Percentiles rank a stretch among this genome's conserved stretches.
Conservation (phyloP, 306 rosid genomes). For the Luffa acutangula region DNA sequence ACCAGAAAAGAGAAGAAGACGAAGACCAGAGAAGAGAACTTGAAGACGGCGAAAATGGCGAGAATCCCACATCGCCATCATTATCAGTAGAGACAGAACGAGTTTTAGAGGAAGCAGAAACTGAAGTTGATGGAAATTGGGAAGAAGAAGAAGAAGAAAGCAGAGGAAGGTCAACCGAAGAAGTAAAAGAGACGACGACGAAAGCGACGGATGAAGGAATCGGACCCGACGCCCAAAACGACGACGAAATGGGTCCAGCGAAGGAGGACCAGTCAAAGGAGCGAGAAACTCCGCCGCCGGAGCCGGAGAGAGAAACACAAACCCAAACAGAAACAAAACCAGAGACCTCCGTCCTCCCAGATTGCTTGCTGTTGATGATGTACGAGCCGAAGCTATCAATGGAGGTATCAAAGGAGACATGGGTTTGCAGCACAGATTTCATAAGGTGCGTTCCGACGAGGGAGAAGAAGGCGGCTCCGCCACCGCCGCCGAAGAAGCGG, state of each 20-base stretch:
- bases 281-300: slow-evolving; percentile 16
- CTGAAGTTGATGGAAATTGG: neutral
- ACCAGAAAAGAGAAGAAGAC: neutral
- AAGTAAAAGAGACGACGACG: slow-evolving; percentile 10
- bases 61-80: neutral
- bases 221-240: slow-evolving; percentile 14
- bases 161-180: slow-evolving; percentile 2
- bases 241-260: neutral
- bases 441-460: slow-evolving; percentile 64
- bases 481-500: slow-evolving; percentile 28
- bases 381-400: slow-evolving; percentile 93
- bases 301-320: neutral
- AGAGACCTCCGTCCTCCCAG: slow-evolving; percentile 37
- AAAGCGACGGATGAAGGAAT: slow-evolving; percentile 14
- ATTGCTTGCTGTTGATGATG: slow-evolving; percentile 89
- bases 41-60: neutral
- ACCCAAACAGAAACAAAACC: neutral
- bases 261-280: slow-evolving; percentile 17
- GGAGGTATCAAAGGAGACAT: slow-evolving; percentile 94
- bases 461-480: slow-evolving; percentile 16
- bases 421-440: slow-evolving; percentile 88
- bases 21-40: neutral
- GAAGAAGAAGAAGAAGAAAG: slow-evolving; percentile 1
- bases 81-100: neutral
- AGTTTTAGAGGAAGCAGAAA: neutral